These are phyloP conservation scores for Penicillium sp. DNA, from an alignment of 2,329 filamentous ascomycete species.

Conservation along the genomic window DNA sequence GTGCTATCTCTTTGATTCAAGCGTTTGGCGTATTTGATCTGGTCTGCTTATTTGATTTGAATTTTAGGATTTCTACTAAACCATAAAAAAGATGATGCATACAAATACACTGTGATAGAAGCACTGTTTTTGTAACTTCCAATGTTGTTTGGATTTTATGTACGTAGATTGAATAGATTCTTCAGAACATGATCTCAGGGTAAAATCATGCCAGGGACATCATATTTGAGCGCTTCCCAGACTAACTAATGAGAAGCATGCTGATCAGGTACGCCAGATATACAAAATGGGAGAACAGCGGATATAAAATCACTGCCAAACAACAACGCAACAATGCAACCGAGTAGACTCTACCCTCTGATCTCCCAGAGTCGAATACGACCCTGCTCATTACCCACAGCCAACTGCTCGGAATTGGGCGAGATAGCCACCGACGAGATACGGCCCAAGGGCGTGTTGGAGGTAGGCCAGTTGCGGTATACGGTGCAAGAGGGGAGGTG, in stretches of 20 bases:
- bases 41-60: neutral
- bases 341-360: slow-evolving; percentile 49
- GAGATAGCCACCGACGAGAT: slow-evolving; percentile 71
- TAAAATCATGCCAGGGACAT: neutral
- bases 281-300: neutral
- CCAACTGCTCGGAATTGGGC: slow-evolving; percentile 63
- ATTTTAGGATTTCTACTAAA: neutral
- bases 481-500: slow-evolving; percentile 90
- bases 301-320: neutral
- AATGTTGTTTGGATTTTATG: too few species aligned
- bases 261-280: slow-evolving; percentile 1
- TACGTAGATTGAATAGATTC: neutral
- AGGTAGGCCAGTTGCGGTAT: slow-evolving; percentile 95
- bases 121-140: neutral
- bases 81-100: neutral
- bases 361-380: slow-evolving; percentile 92
- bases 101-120: neutral
- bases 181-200: neutral
- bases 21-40: neutral
- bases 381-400: slow-evolving; percentile 82
- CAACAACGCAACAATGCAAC: neutral
- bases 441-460: slow-evolving; percentile 78
- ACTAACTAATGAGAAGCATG: neutral
- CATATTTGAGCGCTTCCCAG: neutral
- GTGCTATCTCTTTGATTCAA: neutral